phyloP scores from a whole-genome alignment of 1,284 basidiomycete genomes.

The Somion occarium region DNA sequence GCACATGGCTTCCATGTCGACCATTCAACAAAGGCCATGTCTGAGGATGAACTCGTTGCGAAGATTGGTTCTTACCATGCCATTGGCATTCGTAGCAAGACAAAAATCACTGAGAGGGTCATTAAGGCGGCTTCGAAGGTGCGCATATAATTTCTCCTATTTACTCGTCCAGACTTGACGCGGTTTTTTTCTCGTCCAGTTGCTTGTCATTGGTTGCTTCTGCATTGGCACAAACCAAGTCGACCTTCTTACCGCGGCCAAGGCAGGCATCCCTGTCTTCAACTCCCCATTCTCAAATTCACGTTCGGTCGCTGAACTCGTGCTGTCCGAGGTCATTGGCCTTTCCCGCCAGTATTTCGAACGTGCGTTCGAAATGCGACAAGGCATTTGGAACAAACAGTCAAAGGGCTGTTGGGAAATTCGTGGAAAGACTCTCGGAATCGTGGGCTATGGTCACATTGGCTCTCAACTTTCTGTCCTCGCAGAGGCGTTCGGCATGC shows the following conservation, averaged over 20 bases:
- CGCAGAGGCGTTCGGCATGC: conserved; percentile 95
- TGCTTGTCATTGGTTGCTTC: conserved; percentile 97
- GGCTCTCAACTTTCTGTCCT: conserved; percentile 97
- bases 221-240: conserved; percentile 99
- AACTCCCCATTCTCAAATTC: conserved; percentile 99
- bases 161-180: background rate
- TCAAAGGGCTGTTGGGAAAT: conserved; percentile 98
- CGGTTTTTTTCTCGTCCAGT: conserved; percentile 52
- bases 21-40: conserved; percentile 82
- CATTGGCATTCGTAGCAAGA: conserved; percentile 96
- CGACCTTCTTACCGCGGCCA: conserved; percentile 81
- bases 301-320: conserved; percentile 97
- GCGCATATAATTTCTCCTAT: conserved; percentile 3
- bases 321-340: conserved; percentile 91
- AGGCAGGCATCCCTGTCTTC: conserved; percentile 95
- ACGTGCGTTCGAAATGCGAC: conserved; percentile 82
- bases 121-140: conserved; percentile 84
- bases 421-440: conserved; percentile 96
- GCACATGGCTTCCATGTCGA: conserved; percentile 93
- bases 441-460: conserved; percentile 98
- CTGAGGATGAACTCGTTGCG: conserved; percentile 88
- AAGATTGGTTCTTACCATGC: conserved; percentile 90
- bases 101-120: conserved; percentile 89
- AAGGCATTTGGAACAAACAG: conserved; percentile 98
- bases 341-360: conserved; percentile 95